These are phyloP conservation scores for Papiliotrema flavescens DNA, from an alignment of 1,284 basidiomycete species.

Conservation along the genomic window DNA sequence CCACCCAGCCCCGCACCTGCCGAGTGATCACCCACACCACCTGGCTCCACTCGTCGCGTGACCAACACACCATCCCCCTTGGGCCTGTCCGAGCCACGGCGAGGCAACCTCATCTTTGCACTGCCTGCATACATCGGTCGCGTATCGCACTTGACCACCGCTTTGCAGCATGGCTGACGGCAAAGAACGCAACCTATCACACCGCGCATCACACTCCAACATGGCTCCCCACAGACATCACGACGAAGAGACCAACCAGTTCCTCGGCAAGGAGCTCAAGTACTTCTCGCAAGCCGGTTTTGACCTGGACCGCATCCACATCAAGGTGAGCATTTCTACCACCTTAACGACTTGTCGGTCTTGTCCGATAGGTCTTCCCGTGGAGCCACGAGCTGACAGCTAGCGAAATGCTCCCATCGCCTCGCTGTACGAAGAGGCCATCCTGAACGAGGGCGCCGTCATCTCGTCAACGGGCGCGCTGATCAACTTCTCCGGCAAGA, in stretches of 20 bases:
- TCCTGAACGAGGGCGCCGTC: constrained; percentile 96
- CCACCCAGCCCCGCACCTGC: no score
- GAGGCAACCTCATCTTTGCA: no score
- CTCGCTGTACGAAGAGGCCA: constrained; percentile 95
- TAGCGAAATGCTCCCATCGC: constrained; percentile 96
- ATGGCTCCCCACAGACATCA: constrained; percentile 24
- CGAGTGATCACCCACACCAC: no score
- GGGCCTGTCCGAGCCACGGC: no score
- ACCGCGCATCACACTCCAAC: constrained; percentile 7
- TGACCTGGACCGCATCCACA: constrained; percentile 66
- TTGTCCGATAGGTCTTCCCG: neutral
- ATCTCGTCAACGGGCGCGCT: constrained; percentile 93
- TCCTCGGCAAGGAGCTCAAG: constrained; percentile 87
- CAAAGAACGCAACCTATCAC: no score
- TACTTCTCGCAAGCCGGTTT: constrained; percentile 99
- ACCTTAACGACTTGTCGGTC: neutral
- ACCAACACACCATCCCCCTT: no score
- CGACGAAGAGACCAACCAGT: constrained; percentile 41
- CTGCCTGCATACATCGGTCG: no score
- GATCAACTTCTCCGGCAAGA: constrained; percentile 99
- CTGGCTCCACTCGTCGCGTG: no score
- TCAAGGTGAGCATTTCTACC: constrained; percentile 40
- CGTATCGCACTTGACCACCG: neutral
- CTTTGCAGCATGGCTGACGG: neutral
- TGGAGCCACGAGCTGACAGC: constrained; percentile 8